Base-by-base conservation (phyloP, 305 asterid species). In the Lippia alba region DNA sequence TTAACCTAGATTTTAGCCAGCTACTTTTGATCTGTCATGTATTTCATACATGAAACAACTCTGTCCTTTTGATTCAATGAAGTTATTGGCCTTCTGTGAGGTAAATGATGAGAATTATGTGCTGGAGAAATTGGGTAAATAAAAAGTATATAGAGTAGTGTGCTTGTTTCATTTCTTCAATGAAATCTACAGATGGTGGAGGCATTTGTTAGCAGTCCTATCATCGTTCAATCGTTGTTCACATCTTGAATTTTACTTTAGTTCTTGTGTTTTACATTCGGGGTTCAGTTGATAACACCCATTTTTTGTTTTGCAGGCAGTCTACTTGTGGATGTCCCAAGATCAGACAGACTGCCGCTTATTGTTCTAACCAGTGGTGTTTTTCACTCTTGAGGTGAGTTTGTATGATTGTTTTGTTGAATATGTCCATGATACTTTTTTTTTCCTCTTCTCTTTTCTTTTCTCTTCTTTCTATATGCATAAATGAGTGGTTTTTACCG, bases 1-100 rank as follows among this genome's bases (percentile, higher is more conserved):
- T 63, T 66, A 49, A 40, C 65, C 57, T 34, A 63, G 62, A 49
- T 46, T 40, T 48, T 67, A 19, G 60, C 33, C 24, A 67, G 67
- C 56, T 53, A 54, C 69, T 39, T 58, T 66, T 60, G 77, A 69
- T 82, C 71, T 79, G 67, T 61, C 59, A 57, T 49, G 51, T 56
- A 40, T 63, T 70, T 70, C 61, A 39, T 59, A 65, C 60, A 58
- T 69, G 72, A 69, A 74, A 69, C 55, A 79, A 39, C 70, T 60
- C 17, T 63, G 66, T 60, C 14, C 61, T 56, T 70, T 48, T 15
- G 66, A 66, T 62, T 59, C 30, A 36, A 44, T 61, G 79, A 50
- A 19, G 58, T 78, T 71, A 14, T 66, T 51, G 66, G 50, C 55
- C 12, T 73, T 72, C 30, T 55, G 24, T 67, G 79, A 41, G 70